Conservation (phyloP, 306 rosid species). For the Cucurbita ficifolia region DNA sequence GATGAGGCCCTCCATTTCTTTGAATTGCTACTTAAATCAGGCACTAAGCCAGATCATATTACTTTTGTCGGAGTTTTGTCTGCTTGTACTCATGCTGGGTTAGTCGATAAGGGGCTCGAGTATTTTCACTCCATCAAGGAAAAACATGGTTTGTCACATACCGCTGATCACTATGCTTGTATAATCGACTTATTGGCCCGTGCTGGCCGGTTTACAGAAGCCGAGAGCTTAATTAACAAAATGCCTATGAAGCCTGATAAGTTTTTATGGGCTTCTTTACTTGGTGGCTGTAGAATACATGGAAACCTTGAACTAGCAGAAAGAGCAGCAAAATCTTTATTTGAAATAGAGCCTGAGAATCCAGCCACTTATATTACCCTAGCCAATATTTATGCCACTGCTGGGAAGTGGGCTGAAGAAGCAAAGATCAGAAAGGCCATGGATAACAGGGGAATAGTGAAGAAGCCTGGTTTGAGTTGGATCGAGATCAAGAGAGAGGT, state of each 20-base stretch:
- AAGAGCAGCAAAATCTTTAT: conserved; percentile 44
- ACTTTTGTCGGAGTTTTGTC: conserved; percentile 54
- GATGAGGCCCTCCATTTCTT: conserved; percentile 39
- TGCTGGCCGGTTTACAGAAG: conserved; percentile 47
- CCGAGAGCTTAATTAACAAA: conserved; percentile 32
- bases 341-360: conserved; percentile 55
- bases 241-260: conserved; percentile 53
- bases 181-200: conserved; percentile 48
- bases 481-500: conserved; percentile 43
- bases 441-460: conserved; percentile 33
- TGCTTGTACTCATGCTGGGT: conserved; percentile 60
- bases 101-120: conserved; percentile 43
- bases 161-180: conserved; percentile 58
- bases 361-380: conserved; percentile 47
- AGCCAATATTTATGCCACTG: conserved; percentile 54
- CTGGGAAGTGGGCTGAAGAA: conserved; percentile 45
- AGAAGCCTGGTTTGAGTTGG: conserved; percentile 60
- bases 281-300: conserved; percentile 63
- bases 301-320: conserved; percentile 45
- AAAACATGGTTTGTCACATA: conserved; percentile 40
- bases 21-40: conserved; percentile 36
- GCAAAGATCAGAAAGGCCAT: conserved; percentile 35
- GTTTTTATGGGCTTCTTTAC: conserved; percentile 53
- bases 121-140: conserved; percentile 41
- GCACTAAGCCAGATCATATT: conserved; percentile 44